These are phyloP conservation scores for Melanomma pulvis-pyrius DNA, from an alignment of 495 filamentous ascomycete species.

Conservation along the genomic window DNA sequence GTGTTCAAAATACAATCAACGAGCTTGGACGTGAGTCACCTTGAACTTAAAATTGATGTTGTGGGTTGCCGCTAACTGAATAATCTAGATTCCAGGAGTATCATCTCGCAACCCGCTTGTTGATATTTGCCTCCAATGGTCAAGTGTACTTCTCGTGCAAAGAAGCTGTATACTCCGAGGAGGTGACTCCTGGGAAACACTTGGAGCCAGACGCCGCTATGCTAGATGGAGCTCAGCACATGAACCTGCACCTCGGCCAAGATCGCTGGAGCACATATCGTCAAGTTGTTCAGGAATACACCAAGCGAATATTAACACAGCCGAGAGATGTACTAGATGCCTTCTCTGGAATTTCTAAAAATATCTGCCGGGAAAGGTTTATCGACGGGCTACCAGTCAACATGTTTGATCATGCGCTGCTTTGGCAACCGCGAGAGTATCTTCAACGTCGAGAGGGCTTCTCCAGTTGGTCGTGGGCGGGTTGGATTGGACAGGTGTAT, in stretches of 20 bases:
- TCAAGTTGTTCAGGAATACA: slow-evolving; percentile 3
- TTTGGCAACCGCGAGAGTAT: no score
- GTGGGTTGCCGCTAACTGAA: no score
- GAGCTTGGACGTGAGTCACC: no score
- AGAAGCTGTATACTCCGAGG: slow-evolving; percentile 17
- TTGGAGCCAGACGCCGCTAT: slow-evolving; percentile 14
- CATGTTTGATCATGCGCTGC: no score
- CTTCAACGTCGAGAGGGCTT: no score
- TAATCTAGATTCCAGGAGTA: slow-evolving; percentile 17
- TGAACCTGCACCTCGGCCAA: neutral
- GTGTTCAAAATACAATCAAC: neutral
- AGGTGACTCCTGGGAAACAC: neutral
- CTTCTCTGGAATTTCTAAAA: neutral
- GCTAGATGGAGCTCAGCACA: neutral
- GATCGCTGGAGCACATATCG: slow-evolving; percentile 4
- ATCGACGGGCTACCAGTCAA: no score
- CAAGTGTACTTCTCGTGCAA: slow-evolving; percentile 23
- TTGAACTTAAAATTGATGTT: slow-evolving; percentile 8
- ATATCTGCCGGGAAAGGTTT: no score
- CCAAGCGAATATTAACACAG: neutral
- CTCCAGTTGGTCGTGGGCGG: no score
- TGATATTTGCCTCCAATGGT: slow-evolving; percentile 15
- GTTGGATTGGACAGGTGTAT: no score
- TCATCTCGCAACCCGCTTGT: slow-evolving; percentile 10
- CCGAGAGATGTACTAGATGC: slow-evolving; percentile 17